A percentile compares a stretch with the other conserved stretches of the same genome.
Conservation (phyloP, 805 yeast genomes). For the Metschnikowia borealis region DNA sequence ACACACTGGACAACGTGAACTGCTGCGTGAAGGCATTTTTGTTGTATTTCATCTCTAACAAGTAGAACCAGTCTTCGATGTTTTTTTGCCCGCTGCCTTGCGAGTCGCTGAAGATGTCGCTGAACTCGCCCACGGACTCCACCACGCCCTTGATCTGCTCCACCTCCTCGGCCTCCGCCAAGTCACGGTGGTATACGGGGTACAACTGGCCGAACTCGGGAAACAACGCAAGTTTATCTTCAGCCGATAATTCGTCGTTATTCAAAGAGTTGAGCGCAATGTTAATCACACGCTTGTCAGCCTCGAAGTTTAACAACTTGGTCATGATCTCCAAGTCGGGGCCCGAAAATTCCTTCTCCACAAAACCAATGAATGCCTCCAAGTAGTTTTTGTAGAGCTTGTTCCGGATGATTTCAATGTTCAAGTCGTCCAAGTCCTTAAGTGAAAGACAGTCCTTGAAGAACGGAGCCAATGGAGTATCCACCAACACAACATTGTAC, state of each 20-base stretch:
- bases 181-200: constrained; percentile 60
- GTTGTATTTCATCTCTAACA: constrained; percentile 87
- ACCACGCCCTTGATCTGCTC: constrained; percentile 73
- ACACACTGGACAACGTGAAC: constrained; percentile 81
- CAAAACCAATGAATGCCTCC: constrained; percentile 77
- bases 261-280: constrained; percentile 87
- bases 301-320: constrained; percentile 78
- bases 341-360: constrained; percentile 52
- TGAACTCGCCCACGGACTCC: constrained; percentile 62
- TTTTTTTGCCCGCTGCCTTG: constrained; percentile 45
- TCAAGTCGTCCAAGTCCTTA: constrained; percentile 89
- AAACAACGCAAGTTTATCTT: constrained; percentile 65
- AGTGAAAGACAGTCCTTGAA: constrained; percentile 84
- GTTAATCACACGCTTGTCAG: constrained; percentile 91
- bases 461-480: constrained; percentile 96
- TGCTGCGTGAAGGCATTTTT: constrained; percentile 95
- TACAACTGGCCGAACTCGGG: constrained; percentile 82
- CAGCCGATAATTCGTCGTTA: constrained; percentile 65
- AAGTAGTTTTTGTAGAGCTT: constrained; percentile 88
- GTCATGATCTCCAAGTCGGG: constrained; percentile 85
- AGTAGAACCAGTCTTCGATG: constrained; percentile 92
- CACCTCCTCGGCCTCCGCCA: constrained; percentile 76
- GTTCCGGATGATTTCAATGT: constrained; percentile 92
- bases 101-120: constrained; percentile 46
- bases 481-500: constrained; percentile 87